Conservation (phyloP, 2,329 filamentous ascomycete genomes). For the Aplosporella prunicola region DNA sequence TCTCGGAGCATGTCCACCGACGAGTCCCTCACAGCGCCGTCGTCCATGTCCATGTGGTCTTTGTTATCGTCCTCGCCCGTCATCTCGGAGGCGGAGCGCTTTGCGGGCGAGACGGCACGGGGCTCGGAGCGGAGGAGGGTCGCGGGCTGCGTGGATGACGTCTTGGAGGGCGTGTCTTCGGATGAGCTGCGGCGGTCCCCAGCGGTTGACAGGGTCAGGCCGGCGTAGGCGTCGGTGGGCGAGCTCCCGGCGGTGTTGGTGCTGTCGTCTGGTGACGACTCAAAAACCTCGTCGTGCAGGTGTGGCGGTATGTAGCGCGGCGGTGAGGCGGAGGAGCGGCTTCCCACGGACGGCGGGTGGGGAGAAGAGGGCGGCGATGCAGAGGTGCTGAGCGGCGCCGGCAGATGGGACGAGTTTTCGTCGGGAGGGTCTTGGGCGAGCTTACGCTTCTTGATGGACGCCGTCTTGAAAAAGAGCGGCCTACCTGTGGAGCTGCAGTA, state of each 20-base stretch:
- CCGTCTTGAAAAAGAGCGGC: slow-evolving; percentile 30
- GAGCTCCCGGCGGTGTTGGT: slow-evolving; percentile 33
- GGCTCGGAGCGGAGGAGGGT: slow-evolving; percentile 21
- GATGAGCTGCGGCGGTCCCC: slow-evolving; percentile 17
- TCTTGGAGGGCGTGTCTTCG: slow-evolving; percentile 4
- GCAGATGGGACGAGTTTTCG: slow-evolving; percentile 2
- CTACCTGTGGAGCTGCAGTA: slow-evolving; percentile 29
- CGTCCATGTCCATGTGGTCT: slow-evolving; percentile 27
- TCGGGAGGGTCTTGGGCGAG: slow-evolving; percentile 22
- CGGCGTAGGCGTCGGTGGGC: slow-evolving; percentile 45
- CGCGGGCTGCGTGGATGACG: slow-evolving; percentile 14
- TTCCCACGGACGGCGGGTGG: slow-evolving; percentile 19
- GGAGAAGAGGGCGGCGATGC: slow-evolving; percentile 29
- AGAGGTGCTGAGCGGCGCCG: slow-evolving; percentile 11
- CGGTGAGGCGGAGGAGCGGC: slow-evolving; percentile 24
- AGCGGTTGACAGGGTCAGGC: slow-evolving; percentile 33
- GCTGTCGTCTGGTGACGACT: slow-evolving; percentile 27
- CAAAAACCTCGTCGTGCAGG: slow-evolving; percentile 43
- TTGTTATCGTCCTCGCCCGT: slow-evolving; percentile 27
- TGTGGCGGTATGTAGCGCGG: slow-evolving; percentile 47
- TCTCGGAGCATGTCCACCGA: slow-evolving; percentile 37
- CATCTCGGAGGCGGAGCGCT: slow-evolving; percentile 47
- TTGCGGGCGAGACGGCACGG: slow-evolving; percentile 45
- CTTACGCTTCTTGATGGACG: slow-evolving; percentile 40
- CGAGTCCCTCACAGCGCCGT: slow-evolving; percentile 25